Evolutionary conservation across 345 rosid species (phyloP).

Genomic region (Brassica cretica): DNA sequence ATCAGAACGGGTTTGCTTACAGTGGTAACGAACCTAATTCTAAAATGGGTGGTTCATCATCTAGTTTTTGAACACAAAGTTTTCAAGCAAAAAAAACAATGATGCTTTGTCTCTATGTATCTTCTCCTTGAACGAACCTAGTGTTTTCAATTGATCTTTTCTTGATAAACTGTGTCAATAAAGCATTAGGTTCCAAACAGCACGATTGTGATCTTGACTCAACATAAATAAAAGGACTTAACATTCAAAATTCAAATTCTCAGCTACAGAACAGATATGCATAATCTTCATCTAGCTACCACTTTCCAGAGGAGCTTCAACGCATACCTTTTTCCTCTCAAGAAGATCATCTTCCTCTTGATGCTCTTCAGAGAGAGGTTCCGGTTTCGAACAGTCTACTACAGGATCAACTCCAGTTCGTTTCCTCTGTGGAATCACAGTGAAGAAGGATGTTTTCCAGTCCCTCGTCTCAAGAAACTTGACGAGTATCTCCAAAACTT

Average conservation of each 20-base stretch:
- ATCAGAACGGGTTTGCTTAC: constrained; percentile 44
- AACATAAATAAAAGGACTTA: constrained; percentile 7
- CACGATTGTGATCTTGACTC: constrained; percentile 12
- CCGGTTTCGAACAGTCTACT: constrained; percentile 36
- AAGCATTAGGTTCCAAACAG: constrained; percentile 19
- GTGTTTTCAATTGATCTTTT: not conserved
- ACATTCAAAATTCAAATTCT: constrained; percentile 19
- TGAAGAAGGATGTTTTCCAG: constrained; percentile 86
- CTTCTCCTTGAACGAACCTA: not conserved
- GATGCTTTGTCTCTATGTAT: constrained; percentile 22
- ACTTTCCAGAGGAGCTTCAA: constrained; percentile 45
- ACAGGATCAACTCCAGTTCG: constrained; percentile 48
- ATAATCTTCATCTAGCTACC: constrained; percentile 36
- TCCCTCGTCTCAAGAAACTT: constrained; percentile 78
- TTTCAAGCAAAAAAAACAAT: not conserved
- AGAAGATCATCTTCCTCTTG: constrained; percentile 36
- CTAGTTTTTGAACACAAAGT: constrained; percentile 23
- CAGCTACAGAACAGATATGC: constrained; percentile 17
- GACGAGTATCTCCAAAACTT: constrained; percentile 87
- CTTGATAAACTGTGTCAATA: constrained; percentile 25
- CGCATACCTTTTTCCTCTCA: constrained; percentile 56
- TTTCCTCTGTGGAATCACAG: constrained; percentile 92
- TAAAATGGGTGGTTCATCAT: constrained; percentile 34
- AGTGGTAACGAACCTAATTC: constrained; percentile 22
- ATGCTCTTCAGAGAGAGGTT: constrained; percentile 42